A percentile compares a stretch with the other conserved stretches of the same genome.
phyloP scores from a whole-genome alignment of 208 protist species.

The Crithidia mellificae region DNA sequence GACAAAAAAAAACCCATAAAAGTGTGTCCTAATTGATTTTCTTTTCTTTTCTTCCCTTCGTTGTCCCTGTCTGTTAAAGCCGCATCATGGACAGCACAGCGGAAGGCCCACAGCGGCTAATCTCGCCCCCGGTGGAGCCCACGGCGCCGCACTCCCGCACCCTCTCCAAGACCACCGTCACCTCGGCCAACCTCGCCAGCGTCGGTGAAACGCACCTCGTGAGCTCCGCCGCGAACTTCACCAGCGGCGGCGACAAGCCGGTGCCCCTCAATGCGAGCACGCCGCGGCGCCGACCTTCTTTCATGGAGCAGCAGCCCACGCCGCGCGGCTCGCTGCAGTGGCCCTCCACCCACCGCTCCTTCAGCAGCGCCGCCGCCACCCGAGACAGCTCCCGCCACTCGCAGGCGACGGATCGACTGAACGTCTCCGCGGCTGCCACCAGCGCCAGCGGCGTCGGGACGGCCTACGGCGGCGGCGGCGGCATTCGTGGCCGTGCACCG shows the following conservation, averaged over 20 bases:
- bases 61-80: too few species aligned
- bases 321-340: constrained; percentile 39
- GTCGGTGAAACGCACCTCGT: constrained; percentile 13
- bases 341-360: constrained; percentile 46
- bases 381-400: constrained; percentile 45
- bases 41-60: too few species aligned
- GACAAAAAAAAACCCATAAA: too few species aligned
- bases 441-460: too few species aligned
- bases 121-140: constrained; percentile 11
- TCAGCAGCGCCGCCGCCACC: constrained; percentile 38
- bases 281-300: constrained; percentile 21
- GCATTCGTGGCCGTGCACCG: constrained; percentile 3
- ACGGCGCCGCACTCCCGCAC: constrained; percentile 3
- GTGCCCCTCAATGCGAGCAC: constrained; percentile 10
- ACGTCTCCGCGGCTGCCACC: not conserved
- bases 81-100: constrained; percentile 9
- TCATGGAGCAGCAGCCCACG: constrained; percentile 30
- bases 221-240: not conserved
- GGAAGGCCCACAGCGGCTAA: constrained; percentile 2
- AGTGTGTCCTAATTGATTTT: too few species aligned
- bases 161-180: constrained; percentile 26
- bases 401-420: constrained; percentile 17
- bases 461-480: too few species aligned
- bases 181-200: constrained; percentile 20
- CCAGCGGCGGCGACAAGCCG: constrained; percentile 1